These are phyloP conservation scores for Parastagonospora nodorum DNA, from an alignment of 2,329 filamentous ascomycete species.

Conservation along the genomic window DNA sequence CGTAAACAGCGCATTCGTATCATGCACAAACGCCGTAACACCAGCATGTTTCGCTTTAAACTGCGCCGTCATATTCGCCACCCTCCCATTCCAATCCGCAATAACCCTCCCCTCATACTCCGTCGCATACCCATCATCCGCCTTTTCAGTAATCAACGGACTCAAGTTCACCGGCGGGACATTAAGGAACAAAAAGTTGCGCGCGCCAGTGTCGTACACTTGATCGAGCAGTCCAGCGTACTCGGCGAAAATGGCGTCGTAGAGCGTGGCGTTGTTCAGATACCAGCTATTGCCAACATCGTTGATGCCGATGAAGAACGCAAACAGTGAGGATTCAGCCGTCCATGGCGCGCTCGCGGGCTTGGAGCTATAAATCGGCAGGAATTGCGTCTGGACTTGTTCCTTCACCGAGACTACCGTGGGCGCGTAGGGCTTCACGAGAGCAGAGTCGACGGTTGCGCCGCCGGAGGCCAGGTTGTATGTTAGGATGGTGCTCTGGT, in stretches of 20 bases:
- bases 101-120: conserved; percentile 52
- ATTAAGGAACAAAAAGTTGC: conserved; percentile 57
- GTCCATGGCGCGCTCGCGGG: conserved; percentile 50
- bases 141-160: conserved; percentile 51
- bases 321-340: conserved; percentile 53
- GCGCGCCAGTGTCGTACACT: conserved; percentile 53
- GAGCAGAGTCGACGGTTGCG: conserved; percentile 48
- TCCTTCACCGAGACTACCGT: conserved; percentile 58
- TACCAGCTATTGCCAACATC: conserved; percentile 59
- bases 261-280: conserved; percentile 41
- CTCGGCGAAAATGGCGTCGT: conserved; percentile 43
- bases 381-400: conserved; percentile 54
- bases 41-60: conserved; percentile 47
- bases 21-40: conserved; percentile 57
- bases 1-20: conserved; percentile 58
- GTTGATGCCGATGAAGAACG: conserved; percentile 62
- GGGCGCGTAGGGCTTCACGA: conserved; percentile 55
- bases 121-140: conserved; percentile 42
- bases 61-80: conserved; percentile 49
- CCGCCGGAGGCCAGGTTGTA: conserved; percentile 59
- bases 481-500: conserved; percentile 52
- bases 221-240: conserved; percentile 46
- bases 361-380: conserved; percentile 47
- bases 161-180: conserved; percentile 57
- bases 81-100: conserved; percentile 56